Percentiles rank a stretch among this genome's conserved stretches.
Conservation (phyloP, 805 yeast genomes). For the Maudiozyma barnettii region DNA sequence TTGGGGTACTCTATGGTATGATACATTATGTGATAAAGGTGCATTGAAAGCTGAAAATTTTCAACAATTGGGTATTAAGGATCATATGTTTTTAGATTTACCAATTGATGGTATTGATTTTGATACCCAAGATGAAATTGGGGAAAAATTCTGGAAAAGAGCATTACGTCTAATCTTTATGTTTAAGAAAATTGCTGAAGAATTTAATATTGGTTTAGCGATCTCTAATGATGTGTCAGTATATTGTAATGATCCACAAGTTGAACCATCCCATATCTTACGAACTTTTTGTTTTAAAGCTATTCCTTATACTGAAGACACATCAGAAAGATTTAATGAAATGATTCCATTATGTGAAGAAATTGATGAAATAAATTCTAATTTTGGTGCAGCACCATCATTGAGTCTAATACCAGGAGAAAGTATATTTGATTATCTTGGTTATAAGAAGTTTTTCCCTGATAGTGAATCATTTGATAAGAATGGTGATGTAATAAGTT, state of each 20-base stretch:
- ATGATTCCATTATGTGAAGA: conserved; percentile 13
- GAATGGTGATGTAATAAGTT: conserved; percentile 27
- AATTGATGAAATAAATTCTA: conserved; percentile 14
- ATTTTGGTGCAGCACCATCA: conserved; percentile 15
- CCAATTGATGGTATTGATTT: conserved; percentile 55
- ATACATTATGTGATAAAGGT: conserved; percentile 42
- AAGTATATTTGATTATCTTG: conserved; percentile 25
- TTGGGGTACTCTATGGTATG: conserved; percentile 81
- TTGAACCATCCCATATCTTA: conserved; percentile 11
- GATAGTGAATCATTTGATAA: conserved; percentile 26
- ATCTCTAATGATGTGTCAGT: conserved; percentile 11
- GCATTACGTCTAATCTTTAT: conserved; percentile 24
- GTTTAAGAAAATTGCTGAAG: conserved; percentile 24
- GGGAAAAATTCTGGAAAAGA: conserved; percentile 28
- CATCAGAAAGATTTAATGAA: conserved; percentile 5
- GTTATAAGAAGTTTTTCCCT: conserved; percentile 23
- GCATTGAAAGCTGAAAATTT: conserved; percentile 29
- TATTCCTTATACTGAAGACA: conserved; percentile 5
- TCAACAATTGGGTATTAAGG: conserved; percentile 48
- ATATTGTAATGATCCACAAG: conserved; percentile 9
- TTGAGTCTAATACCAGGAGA: conserved; percentile 22
- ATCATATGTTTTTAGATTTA: conserved; percentile 46
- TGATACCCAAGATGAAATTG: conserved; percentile 30
- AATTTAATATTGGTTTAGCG: conserved; percentile 11
- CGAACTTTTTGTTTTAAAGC: conserved; percentile 20